These are phyloP conservation scores for Euryodendron excelsum DNA, from an alignment of 148 eudicot genomes.

Conservation along the genomic window DNA sequence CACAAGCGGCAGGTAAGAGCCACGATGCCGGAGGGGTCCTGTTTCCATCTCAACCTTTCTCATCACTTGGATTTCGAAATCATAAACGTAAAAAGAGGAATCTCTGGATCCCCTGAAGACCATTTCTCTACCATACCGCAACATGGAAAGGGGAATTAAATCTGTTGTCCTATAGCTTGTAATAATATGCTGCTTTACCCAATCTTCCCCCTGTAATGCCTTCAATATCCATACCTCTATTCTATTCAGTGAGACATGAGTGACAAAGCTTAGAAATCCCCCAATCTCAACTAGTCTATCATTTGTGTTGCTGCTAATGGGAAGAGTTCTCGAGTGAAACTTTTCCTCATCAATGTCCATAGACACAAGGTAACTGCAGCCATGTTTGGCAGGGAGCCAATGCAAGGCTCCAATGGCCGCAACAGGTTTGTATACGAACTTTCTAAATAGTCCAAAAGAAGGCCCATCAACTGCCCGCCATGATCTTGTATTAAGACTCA, in stretches of 20 bases:
- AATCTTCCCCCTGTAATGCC: slow-evolving; percentile 16
- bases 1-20: slow-evolving; percentile 22
- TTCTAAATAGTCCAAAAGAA: not conserved
- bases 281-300: slow-evolving; percentile 41
- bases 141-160: not conserved
- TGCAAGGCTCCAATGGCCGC: slow-evolving; percentile 36
- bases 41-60: slow-evolving; percentile 25
- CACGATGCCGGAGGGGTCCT: not conserved
- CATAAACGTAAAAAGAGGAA: slow-evolving; percentile 17
- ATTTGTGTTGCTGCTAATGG: not conserved
- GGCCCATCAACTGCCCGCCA: slow-evolving; percentile 47
- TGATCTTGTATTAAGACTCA: slow-evolving; percentile 24
- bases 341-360: slow-evolving; percentile 34
- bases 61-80: slow-evolving; percentile 27
- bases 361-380: slow-evolving; percentile 19
- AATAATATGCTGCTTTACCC: slow-evolving; percentile 38
- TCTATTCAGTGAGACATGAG: slow-evolving; percentile 9
- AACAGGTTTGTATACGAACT: slow-evolving; percentile 13
- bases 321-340: slow-evolving; percentile 27
- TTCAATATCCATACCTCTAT: slow-evolving; percentile 42
- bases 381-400: slow-evolving; percentile 23
- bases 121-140: not conserved
- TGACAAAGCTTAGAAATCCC: slow-evolving; percentile 34
- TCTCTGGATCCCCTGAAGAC: slow-evolving; percentile 19
- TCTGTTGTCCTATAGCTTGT: not conserved